phyloP scores from a whole-genome alignment of 352 stramenopile species.

The Phytophthora ohioensis region DNA sequence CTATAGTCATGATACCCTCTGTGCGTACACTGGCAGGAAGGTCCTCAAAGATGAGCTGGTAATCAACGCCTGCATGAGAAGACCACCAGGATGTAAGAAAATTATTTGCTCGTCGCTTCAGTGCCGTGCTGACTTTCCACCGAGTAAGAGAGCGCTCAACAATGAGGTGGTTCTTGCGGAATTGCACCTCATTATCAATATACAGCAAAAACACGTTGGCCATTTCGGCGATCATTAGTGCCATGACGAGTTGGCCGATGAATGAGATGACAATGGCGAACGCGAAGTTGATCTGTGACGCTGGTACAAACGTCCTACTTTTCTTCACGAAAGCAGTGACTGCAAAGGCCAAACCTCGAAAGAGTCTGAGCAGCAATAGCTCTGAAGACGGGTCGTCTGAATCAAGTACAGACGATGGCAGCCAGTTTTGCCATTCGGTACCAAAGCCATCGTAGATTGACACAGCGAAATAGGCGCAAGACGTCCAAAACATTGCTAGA shows the following conservation, averaged over 20 bases:
- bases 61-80: conserved; percentile 65
- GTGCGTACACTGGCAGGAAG: conserved; percentile 58
- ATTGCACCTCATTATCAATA: conserved; percentile 73
- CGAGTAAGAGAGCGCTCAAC: conserved; percentile 57
- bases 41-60: conserved; percentile 63
- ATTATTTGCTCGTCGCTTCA: conserved; percentile 51
- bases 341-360: conserved; percentile 60
- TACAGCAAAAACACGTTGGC: conserved; percentile 69
- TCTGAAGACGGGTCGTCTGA: conserved; percentile 34
- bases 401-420: conserved; percentile 45
- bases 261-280: conserved; percentile 69
- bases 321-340: conserved; percentile 74
- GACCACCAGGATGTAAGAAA: conserved; percentile 72
- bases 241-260: conserved; percentile 69
- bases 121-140: conserved; percentile 44
- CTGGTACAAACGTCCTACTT: conserved; percentile 56
- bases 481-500: conserved; percentile 71
- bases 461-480: conserved; percentile 70
- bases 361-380: conserved; percentile 51
- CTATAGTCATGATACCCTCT: conserved; percentile 55
- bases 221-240: conserved; percentile 81
- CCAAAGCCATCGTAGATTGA: conserved; percentile 66
- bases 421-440: conserved; percentile 61
- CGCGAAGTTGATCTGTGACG: conserved; percentile 48
- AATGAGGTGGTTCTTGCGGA: conserved; percentile 77